Percentiles rank a stretch among this genome's conserved stretches.
Conservation (phyloP, 2,329 filamentous ascomycete genomes). For the Neonectria coccinea region DNA sequence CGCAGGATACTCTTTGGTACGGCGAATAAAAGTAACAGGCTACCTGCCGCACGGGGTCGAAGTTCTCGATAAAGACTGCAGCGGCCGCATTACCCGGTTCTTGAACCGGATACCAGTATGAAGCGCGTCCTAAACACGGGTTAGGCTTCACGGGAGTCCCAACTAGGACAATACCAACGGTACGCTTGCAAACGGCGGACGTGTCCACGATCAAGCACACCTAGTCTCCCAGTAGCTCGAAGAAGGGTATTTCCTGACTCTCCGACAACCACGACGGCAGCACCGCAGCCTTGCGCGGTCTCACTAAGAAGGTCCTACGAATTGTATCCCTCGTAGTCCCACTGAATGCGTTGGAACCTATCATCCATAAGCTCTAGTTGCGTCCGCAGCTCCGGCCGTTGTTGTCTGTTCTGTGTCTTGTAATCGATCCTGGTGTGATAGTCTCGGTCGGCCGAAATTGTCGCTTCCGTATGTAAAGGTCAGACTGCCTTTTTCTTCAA, state of each 20-base stretch:
- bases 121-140: neutral
- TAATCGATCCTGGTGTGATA: too few species aligned
- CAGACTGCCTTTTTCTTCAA: neutral
- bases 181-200: neutral
- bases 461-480: too few species aligned
- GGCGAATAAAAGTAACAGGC: slow-evolving; percentile 10
- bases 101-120: slow-evolving; percentile 17
- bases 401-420: too few species aligned
- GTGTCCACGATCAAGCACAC: neutral
- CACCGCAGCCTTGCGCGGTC: neutral
- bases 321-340: too few species aligned
- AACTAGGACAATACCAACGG: neutral
- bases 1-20: slow-evolving; percentile 5
- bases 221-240: slow-evolving; percentile 7
- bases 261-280: slow-evolving; percentile 9
- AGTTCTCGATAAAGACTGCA: slow-evolving; percentile 1
- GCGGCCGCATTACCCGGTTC: slow-evolving; percentile 13
- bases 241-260: slow-evolving; percentile 8
- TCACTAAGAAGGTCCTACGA: neutral
- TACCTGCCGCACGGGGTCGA: neutral
- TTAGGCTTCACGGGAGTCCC: neutral
- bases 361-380: too few species aligned
- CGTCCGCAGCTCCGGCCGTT: too few species aligned
- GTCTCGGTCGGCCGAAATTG: too few species aligned
- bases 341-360: too few species aligned